These are phyloP conservation scores for Gelatoporia subvermispora DNA, from an alignment of 768 basidiomycete genomes.

Conservation along the genomic window DNA sequence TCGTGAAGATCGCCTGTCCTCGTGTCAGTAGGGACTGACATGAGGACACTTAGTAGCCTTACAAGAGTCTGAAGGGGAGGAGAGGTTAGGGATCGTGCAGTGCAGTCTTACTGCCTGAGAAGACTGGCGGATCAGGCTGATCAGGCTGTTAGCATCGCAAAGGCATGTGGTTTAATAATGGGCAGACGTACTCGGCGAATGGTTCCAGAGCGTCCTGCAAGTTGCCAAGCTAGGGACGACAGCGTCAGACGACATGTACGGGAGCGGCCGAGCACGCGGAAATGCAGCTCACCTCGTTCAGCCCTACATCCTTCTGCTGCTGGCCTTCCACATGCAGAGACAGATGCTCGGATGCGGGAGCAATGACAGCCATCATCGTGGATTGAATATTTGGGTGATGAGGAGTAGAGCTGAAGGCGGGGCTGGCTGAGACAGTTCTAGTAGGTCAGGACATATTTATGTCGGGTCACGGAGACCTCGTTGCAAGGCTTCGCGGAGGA, in stretches of 20 bases:
- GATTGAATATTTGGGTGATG: constrained; percentile 3
- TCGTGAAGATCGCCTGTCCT: constrained; percentile 61
- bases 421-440: neutral
- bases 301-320: constrained; percentile 21
- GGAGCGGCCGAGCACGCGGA: neutral
- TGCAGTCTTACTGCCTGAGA: constrained; percentile 50
- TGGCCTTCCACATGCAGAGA: constrained; percentile 21
- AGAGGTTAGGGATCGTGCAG: constrained; percentile 63
- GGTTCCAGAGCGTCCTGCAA: constrained; percentile 54
- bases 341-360: constrained; percentile 19
- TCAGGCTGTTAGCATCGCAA: constrained; percentile 2
- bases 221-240: constrained; percentile 38
- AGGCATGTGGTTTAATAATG: neutral
- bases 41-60: constrained; percentile 18
- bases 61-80: constrained; percentile 58
- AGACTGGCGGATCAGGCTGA: constrained; percentile 45
- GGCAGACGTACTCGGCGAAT: constrained; percentile 49
- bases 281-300: constrained; percentile 32
- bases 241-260: too few species aligned
- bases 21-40: constrained; percentile 5
- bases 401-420: neutral
- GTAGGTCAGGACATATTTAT: constrained; percentile 1
- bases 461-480: constrained; percentile 18
- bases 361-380: constrained; percentile 27
- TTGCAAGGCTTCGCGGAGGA: constrained; percentile 23